phyloP scores from a whole-genome alignment of 352 stramenopile species.

The Pythium phragmiticola region DNA sequence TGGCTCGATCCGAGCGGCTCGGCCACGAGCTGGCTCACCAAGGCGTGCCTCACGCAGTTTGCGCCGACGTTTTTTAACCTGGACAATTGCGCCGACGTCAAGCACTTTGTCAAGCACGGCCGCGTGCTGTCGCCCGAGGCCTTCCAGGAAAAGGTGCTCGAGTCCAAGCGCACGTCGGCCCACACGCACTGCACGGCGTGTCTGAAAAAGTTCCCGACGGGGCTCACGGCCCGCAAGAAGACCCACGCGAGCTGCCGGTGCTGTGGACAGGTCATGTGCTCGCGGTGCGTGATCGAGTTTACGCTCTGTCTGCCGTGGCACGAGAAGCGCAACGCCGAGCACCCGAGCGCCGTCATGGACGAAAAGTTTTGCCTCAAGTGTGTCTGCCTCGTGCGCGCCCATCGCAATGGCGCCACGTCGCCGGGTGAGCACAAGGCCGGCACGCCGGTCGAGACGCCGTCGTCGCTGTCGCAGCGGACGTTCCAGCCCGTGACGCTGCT shows the following conservation, averaged over 20 bases:
- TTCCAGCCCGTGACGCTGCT: conserved; percentile 8
- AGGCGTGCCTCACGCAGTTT: conserved; percentile 62
- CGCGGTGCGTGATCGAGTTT: conserved; percentile 63
- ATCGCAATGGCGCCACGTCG: conserved; percentile 36
- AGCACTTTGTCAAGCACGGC: conserved; percentile 80
- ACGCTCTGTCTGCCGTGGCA: conserved; percentile 50
- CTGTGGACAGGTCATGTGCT: conserved; percentile 54
- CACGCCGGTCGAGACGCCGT: too few species aligned
- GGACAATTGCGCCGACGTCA: conserved; percentile 69
- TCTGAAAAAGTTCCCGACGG: conserved; percentile 44
- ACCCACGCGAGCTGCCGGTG: conserved; percentile 48
- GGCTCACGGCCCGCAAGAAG: conserved; percentile 32
- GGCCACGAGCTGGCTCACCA: conserved; percentile 49
- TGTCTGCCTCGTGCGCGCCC: conserved; percentile 61
- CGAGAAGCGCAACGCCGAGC: conserved; percentile 52
- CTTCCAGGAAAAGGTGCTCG: conserved; percentile 21
- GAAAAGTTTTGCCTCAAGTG: conserved; percentile 82
- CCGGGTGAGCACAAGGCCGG: too few species aligned
- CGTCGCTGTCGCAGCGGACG: neutral
- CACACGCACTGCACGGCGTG: conserved; percentile 49
- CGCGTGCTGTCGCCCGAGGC: conserved; percentile 58
- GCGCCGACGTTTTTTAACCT: conserved; percentile 59
- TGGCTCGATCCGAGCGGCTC: conserved; percentile 50
- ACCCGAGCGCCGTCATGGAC: conserved; percentile 59
- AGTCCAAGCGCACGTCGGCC: conserved; percentile 20